Evolutionary conservation across 768 basidiomycete species (phyloP).

Genomic region (Lyophyllum shimeji): DNA sequence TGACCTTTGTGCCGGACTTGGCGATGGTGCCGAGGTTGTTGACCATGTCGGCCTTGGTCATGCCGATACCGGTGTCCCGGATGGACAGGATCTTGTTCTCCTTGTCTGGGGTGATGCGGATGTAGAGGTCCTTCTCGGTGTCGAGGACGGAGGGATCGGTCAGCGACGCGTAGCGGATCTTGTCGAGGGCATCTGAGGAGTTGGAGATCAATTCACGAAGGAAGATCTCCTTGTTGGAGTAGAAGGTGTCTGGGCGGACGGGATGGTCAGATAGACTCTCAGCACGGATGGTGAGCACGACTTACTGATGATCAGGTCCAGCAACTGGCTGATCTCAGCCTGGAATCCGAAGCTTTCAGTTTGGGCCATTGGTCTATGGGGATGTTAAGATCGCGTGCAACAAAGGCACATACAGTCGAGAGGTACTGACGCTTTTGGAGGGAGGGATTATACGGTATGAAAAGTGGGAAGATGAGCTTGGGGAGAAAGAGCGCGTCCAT

Average conservation of each 20-base stretch:
- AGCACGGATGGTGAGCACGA: slow-evolving; percentile 13
- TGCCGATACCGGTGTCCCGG: slow-evolving; percentile 96
- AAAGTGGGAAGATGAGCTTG: slow-evolving; percentile 24
- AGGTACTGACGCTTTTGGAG: slow-evolving; percentile 18
- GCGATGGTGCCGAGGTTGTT: slow-evolving; percentile 98
- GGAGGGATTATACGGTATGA: slow-evolving; percentile 17
- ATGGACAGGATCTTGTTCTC: slow-evolving; percentile 90
- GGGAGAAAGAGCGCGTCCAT: slow-evolving; percentile 21
- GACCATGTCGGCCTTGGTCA: slow-evolving; percentile 99
- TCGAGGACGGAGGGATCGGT: slow-evolving; percentile 93
- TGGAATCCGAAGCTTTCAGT: slow-evolving; percentile 94
- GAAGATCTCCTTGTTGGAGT: slow-evolving; percentile 99
- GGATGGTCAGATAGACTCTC: slow-evolving; percentile 8
- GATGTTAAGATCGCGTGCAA: slow-evolving; percentile 4
- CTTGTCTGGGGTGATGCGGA: slow-evolving; percentile 94
- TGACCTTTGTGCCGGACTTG: slow-evolving; percentile 90
- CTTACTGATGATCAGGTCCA: slow-evolving; percentile 98
- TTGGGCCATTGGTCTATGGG: slow-evolving; percentile 49
- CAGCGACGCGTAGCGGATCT: slow-evolving; percentile 95
- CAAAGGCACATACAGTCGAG: not conserved
- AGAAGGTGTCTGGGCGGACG: slow-evolving; percentile 84
- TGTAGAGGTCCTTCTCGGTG: slow-evolving; percentile 87
- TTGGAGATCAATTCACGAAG: slow-evolving; percentile 98
- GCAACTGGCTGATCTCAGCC: slow-evolving; percentile 98
- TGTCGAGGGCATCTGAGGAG: slow-evolving; percentile 97